Base-by-base conservation (phyloP, 495 filamentous ascomycete genomes). In the Penicillium macrosclerotiorum region DNA sequence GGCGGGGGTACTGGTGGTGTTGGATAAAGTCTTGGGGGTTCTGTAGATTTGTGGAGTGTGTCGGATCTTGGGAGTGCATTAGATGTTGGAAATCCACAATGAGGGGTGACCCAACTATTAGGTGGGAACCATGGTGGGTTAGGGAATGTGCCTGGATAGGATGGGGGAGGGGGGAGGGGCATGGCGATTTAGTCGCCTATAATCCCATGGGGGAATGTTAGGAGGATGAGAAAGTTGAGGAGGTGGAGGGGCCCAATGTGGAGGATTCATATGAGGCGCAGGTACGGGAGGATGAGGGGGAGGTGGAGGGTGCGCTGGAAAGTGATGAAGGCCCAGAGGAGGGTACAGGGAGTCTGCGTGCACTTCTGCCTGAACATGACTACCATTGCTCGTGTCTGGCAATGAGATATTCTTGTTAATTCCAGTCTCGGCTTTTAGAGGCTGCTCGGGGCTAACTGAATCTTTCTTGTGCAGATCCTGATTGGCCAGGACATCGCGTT, bases 71-170 rank as follows among this genome's bases (percentile, higher is more conserved):
- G n/a, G n/a, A n/a, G n/a, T n/a, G n/a, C n/a, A n/a, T n/a, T n/a
- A n/a, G n/a, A n/a, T n/a, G n/a, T n/a, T n/a, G 34, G 24, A n/a
- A 19, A 12, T 38, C 2, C 1, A 8, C 7, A 27, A 29, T 22
- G 8, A 24, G 42, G 25, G n/a, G n/a, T 22, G n/a, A 36, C 12
- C 37, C 37, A 47, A 5, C 13, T 27, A 41, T 27, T 22, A 22
- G 45, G 13, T 19, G 23, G 22, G 32, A 14, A 25, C 37, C 22
- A 40, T 33, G 42, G 39, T 36, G 23, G 17, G 19, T 22, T 27
- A 11, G 34, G 35, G 51, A 36, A 44, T 41, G 27, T 31, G 41
- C n/a, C 32, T 43, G 51, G 24, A 47, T 48, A 11, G 52, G 44
- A 19, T 42, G 35, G 9, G 9, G 32, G 11, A 13, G 33, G n/a